Percentiles rank a stretch among this genome's conserved stretches.
Evolutionary conservation across 805 yeast genomes (phyloP).

Genomic region (Wickerhamomyces bovis): DNA sequence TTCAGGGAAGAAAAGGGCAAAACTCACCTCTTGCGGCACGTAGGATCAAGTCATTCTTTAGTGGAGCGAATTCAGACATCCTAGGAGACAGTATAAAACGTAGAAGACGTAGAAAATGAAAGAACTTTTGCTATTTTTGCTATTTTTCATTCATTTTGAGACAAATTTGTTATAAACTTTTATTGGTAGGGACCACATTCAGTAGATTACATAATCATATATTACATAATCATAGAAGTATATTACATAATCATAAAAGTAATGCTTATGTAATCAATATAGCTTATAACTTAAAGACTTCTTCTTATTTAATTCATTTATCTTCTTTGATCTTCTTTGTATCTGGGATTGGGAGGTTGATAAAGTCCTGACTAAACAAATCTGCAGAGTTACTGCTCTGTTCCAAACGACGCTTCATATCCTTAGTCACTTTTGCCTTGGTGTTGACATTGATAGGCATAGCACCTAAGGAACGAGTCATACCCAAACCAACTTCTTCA

Average conservation of each 20-base stretch:
- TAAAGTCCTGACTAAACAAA: constrained; percentile 18
- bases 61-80: constrained; percentile 51
- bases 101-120: not conserved
- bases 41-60: constrained; percentile 84
- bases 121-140: not conserved
- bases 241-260: not conserved
- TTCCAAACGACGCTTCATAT: constrained; percentile 45
- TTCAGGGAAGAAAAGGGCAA: not conserved
- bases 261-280: too few species aligned
- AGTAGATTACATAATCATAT: too few species aligned
- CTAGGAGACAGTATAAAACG: not conserved
- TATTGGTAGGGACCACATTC: too few species aligned
- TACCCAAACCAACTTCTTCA: constrained; percentile 79
- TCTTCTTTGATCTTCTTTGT: too few species aligned
- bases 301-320: too few species aligned
- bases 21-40: constrained; percentile 73
- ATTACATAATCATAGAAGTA: too few species aligned
- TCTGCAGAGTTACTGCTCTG: constrained; percentile 7
- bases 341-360: constrained; percentile 10
- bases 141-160: too few species aligned
- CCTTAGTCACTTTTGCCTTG: constrained; percentile 54
- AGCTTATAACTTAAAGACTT: too few species aligned
- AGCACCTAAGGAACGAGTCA: constrained; percentile 34
- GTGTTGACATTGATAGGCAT: constrained; percentile 37
- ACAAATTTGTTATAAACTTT: too few species aligned